A percentile compares a stretch with the other conserved stretches of the same genome.
Evolutionary conservation across 768 basidiomycete species (phyloP).

Genomic region (Amanita pallidorosea): DNA sequence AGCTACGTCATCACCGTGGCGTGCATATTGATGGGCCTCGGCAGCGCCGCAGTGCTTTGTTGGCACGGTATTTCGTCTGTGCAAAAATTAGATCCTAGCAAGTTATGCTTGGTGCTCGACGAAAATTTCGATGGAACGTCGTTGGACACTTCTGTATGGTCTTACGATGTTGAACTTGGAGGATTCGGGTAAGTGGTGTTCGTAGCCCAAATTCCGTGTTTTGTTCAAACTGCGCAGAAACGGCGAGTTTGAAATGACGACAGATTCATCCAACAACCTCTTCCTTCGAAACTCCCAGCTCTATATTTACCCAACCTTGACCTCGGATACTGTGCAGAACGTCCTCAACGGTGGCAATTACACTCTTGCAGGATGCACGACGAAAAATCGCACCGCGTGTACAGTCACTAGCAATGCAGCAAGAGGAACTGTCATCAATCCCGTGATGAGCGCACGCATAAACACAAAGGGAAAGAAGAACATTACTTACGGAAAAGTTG

Average conservation of each 20-base stretch:
- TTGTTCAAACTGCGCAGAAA: constrained; percentile 28
- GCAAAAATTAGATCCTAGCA: constrained; percentile 27
- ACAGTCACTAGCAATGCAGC: constrained; percentile 27
- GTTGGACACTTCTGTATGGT: constrained; percentile 46
- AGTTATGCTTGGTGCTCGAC: constrained; percentile 53
- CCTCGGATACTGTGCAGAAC: constrained; percentile 43
- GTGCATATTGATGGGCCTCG: constrained; percentile 43
- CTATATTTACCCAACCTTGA: constrained; percentile 77
- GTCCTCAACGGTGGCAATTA: constrained; percentile 51
- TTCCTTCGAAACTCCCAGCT: constrained; percentile 58
- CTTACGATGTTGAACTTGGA: constrained; percentile 56
- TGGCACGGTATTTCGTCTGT: constrained; percentile 42
- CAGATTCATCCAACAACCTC: constrained; percentile 46
- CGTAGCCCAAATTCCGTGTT: not conserved
- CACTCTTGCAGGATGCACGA: constrained; percentile 60
- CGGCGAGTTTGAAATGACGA: constrained; percentile 75
- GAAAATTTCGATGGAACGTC: constrained; percentile 49
- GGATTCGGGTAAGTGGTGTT: constrained; percentile 51
- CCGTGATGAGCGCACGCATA: constrained; percentile 67
- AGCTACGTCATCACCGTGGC: constrained; percentile 39
- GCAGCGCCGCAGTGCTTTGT: constrained; percentile 39
- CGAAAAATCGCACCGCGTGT: constrained; percentile 21
- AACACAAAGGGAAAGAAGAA: constrained; percentile 51
- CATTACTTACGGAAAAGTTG: constrained; percentile 50
- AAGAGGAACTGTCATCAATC: constrained; percentile 47